Conservation (phyloP, 257 asterid genomes). For the Striga asiatica region DNA sequence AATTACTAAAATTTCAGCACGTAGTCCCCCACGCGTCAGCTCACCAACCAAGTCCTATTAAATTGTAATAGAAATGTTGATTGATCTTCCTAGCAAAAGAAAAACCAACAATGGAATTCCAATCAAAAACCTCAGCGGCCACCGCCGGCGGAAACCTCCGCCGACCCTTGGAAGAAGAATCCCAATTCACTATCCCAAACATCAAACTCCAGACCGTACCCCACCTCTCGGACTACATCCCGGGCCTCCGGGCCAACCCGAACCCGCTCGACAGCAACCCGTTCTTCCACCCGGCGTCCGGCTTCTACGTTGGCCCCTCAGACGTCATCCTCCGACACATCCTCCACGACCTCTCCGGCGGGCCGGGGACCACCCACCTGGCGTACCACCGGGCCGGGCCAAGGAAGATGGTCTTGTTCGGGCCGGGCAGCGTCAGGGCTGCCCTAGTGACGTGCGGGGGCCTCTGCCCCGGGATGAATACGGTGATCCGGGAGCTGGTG, state of each 20-base stretch:
- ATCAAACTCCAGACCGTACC: constrained; percentile 29
- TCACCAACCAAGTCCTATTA: too few species aligned
- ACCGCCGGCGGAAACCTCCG: constrained; percentile 5
- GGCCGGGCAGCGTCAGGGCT: constrained; percentile 37
- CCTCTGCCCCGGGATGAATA: constrained; percentile 78
- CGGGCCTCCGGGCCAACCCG: constrained; percentile 29
- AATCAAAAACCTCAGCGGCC: neutral
- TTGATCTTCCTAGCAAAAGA: neutral
- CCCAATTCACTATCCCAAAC: constrained; percentile 14
- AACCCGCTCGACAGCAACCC: constrained; percentile 53
- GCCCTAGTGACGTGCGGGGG: constrained; percentile 85
- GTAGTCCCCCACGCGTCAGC: constrained; percentile 9
- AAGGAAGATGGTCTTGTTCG: constrained; percentile 38
- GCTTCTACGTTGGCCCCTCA: constrained; percentile 47
- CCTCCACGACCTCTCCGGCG: constrained; percentile 37
- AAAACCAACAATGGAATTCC: constrained; percentile 7
- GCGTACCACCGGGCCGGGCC: constrained; percentile 83
- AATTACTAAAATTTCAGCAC: neutral
- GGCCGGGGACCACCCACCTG: constrained; percentile 13
- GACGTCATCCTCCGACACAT: constrained; percentile 60
- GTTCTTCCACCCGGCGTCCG: constrained; percentile 44
- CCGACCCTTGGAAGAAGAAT: neutral
- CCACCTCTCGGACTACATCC: constrained; percentile 49
- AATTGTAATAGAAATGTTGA: too few species aligned
- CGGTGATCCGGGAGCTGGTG: constrained; percentile 79